A percentile compares a stretch with the other conserved stretches of the same genome.
These are phyloP conservation scores for Leccinum obscurum DNA, from an alignment of 768 basidiomycete species.

Conservation along the genomic window DNA sequence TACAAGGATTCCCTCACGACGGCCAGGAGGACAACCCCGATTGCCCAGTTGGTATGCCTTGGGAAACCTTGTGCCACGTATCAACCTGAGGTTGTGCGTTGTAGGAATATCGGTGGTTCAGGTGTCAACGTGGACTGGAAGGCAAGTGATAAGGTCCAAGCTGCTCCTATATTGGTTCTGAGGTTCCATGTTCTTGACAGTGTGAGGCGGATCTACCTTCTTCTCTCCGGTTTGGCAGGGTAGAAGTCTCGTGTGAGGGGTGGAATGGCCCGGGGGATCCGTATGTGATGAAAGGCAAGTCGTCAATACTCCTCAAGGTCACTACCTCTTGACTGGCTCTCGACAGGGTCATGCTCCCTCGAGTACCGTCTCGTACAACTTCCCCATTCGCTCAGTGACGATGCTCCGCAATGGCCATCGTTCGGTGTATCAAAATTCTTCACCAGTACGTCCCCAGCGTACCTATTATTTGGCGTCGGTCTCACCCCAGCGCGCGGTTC, in stretches of 20 bases:
- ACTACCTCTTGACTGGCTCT: slow-evolving; percentile 2
- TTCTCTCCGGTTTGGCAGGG: slow-evolving; percentile 76
- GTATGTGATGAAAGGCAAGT: slow-evolving; percentile 78
- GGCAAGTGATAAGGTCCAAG: slow-evolving; percentile 41
- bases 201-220: slow-evolving; percentile 91
- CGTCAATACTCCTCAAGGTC: background rate
- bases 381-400: slow-evolving; percentile 38
- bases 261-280: slow-evolving; percentile 82
- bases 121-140: slow-evolving; percentile 91
- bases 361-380: slow-evolving; percentile 80
- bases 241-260: slow-evolving; percentile 90
- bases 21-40: slow-evolving; percentile 62
- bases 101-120: slow-evolving; percentile 73
- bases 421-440: slow-evolving; percentile 19
- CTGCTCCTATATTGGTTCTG: slow-evolving; percentile 8
- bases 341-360: slow-evolving; percentile 79
- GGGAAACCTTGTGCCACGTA: slow-evolving; percentile 77
- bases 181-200: slow-evolving; percentile 37
- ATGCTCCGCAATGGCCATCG: slow-evolving; percentile 12
- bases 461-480: background rate
- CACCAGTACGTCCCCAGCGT: slow-evolving; percentile 17
- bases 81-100: slow-evolving; percentile 84
- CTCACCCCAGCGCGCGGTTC: background rate
- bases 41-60: slow-evolving; percentile 78
- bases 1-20: slow-evolving; percentile 67